These are phyloP conservation scores for Penicillium coffeae DNA, from an alignment of 495 filamentous ascomycete genomes.

Conservation along the genomic window DNA sequence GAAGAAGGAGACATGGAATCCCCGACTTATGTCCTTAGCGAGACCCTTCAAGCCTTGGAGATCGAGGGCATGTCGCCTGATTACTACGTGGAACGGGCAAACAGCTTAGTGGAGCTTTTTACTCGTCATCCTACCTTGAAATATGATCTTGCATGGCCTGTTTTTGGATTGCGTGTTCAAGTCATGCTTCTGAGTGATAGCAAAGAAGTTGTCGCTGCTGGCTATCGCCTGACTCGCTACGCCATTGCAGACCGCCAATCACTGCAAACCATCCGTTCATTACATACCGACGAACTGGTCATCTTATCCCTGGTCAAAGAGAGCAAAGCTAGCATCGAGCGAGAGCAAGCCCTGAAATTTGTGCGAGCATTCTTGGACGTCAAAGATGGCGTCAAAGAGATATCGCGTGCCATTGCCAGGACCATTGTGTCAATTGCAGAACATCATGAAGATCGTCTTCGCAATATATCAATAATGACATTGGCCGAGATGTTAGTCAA, in stretches of 20 bases:
- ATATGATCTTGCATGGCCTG: conserved; percentile 91
- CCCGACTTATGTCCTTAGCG: conserved; percentile 82
- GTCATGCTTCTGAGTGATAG: conserved; percentile 92
- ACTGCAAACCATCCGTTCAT: conserved; percentile 75
- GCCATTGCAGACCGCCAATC: conserved; percentile 90
- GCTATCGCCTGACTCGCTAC: conserved; percentile 88
- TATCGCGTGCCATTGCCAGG: conserved; percentile 79
- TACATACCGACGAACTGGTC: conserved; percentile 90
- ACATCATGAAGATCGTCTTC: conserved; percentile 79
- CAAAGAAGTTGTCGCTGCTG: conserved; percentile 91
- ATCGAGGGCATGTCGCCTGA: conserved; percentile 81
- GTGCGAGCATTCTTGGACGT: conserved; percentile 93
- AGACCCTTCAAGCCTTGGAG: conserved; percentile 84
- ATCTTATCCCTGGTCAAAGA: conserved; percentile 91
- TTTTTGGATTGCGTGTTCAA: conserved; percentile 89
- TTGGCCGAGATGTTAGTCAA: conserved; percentile 86
- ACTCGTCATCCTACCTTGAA: conserved; percentile 89
- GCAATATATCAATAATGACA: conserved; percentile 86
- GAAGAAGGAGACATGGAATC: conserved; percentile 73
- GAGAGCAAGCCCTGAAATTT: conserved; percentile 96
- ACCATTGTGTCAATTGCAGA: conserved; percentile 89
- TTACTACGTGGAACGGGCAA: conserved; percentile 90
- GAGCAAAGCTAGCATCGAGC: conserved; percentile 90
- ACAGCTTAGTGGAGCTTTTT: conserved; percentile 87
- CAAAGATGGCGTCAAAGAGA: conserved; percentile 84